Conservation (phyloP, 306 rosid genomes). For the Cucurbita maxima region DNA sequence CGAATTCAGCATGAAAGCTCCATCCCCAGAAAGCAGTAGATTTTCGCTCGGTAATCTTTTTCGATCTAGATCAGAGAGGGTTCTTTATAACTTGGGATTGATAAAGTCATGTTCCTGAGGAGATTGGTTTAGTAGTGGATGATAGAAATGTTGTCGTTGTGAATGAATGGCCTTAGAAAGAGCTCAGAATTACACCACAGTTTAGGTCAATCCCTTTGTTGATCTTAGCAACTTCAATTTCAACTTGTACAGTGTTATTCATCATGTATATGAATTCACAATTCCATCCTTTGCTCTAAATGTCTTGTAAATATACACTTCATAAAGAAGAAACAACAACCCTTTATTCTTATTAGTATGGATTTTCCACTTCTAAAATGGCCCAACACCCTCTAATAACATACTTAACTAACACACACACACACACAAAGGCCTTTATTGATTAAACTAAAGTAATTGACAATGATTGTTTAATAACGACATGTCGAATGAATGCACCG, state of each 20-base stretch:
- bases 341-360: not conserved
- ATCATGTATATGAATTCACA: not conserved
- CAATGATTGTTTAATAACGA: not conserved
- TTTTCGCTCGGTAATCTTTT: conserved; percentile 62
- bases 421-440: too few relatives aligned
- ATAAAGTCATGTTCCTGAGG: conserved; percentile 60
- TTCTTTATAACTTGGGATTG: conserved; percentile 79
- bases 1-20: conserved; percentile 29
- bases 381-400: too few relatives aligned
- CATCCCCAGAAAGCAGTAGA: conserved; percentile 36
- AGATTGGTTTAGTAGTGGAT: conserved; percentile 18
- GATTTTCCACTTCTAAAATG: too few relatives aligned
- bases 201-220: conserved; percentile 15
- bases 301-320: not conserved
- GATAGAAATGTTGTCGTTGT: conserved; percentile 17
- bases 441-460: not conserved
- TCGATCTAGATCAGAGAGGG: conserved; percentile 69
- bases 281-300: not conserved
- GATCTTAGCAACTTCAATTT: conserved; percentile 19
- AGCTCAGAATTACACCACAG: conserved; percentile 15
- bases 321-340: not conserved
- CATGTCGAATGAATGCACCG: not conserved
- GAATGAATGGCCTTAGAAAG: conserved; percentile 13
- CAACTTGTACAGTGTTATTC: conserved; percentile 18
- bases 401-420: too few relatives aligned